These are phyloP conservation scores for Didymella pomorum DNA, from an alignment of 2,329 filamentous ascomycete species.

Conservation along the genomic window DNA sequence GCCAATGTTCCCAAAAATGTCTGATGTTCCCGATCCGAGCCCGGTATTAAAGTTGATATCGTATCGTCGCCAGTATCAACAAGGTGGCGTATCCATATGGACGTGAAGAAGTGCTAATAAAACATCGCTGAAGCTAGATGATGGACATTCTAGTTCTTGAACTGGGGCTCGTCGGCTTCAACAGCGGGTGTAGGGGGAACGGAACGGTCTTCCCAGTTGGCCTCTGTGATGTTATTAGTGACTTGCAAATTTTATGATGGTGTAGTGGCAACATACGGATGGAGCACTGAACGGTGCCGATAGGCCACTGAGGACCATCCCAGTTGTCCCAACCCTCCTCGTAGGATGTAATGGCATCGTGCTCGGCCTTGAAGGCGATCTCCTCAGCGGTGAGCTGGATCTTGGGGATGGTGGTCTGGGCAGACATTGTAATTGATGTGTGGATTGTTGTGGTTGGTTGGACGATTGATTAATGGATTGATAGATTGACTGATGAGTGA, in stretches of 20 bases:
- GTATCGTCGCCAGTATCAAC: conserved; percentile 21
- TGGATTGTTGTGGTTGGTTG: conserved; percentile 5
- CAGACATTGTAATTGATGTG: conserved; percentile 18
- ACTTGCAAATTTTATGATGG: background rate
- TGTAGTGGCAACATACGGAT: conserved; percentile 25
- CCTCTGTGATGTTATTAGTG: conserved; percentile 15
- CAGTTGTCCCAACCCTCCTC: conserved; percentile 39
- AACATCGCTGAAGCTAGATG: conserved; percentile 15
- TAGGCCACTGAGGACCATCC: conserved; percentile 37
- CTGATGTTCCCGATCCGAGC: conserved; percentile 15
- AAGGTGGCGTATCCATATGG: conserved; percentile 21
- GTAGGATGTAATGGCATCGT: conserved; percentile 34
- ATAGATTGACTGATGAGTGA: conserved; percentile 15
- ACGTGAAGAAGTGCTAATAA: conserved; percentile 20
- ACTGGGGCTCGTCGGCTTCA: conserved; percentile 23
- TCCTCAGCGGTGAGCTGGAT: conserved; percentile 25
- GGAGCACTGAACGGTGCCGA: conserved; percentile 35
- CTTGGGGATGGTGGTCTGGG: conserved; percentile 19
- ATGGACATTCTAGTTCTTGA: conserved; percentile 18
- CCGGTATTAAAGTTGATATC: conserved; percentile 22
- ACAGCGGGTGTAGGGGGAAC: conserved; percentile 20
- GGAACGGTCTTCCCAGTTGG: conserved; percentile 23
- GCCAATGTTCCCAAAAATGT: conserved; percentile 20
- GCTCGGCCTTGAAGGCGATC: conserved; percentile 35
- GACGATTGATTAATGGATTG: conserved; percentile 9